Percentiles rank a stretch among this genome's conserved stretches.
phyloP scores from a whole-genome alignment of 176 grass and related monocot genomes.

The Secale cereale region DNA sequence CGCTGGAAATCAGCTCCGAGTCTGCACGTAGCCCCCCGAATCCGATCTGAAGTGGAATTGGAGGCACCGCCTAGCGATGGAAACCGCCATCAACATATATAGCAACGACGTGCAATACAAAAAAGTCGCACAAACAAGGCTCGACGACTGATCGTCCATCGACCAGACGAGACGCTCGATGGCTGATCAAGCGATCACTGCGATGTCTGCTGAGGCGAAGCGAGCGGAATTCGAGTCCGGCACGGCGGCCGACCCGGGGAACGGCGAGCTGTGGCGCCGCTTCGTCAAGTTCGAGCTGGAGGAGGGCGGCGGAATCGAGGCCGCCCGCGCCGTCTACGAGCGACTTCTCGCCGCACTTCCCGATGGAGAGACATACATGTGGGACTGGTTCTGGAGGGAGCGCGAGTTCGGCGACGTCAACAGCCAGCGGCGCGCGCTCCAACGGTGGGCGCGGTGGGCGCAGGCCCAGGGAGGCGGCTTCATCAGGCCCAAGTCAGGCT shows the following conservation, averaged over 20 bases:
- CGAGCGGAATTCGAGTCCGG: neutral
- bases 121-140: neutral
- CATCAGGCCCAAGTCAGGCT: neutral
- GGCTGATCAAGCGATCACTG: neutral
- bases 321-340: neutral
- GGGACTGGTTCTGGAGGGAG: neutral
- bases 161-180: neutral
- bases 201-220: neutral
- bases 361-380: neutral
- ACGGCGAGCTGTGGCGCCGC: neutral
- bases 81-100: too few relatives aligned
- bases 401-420: neutral
- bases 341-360: neutral
- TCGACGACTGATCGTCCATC: neutral
- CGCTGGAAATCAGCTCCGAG: too few relatives aligned
- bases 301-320: constrained; percentile 2
- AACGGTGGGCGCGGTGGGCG: neutral
- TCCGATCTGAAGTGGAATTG: too few relatives aligned
- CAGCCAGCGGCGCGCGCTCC: neutral
- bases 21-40: too few relatives aligned
- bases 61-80: too few relatives aligned
- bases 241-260: neutral
- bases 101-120: too few relatives aligned
- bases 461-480: neutral
- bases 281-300: neutral